phyloP scores from a whole-genome alignment of 768 basidiomycete genomes.

The Serendipita sp. region DNA sequence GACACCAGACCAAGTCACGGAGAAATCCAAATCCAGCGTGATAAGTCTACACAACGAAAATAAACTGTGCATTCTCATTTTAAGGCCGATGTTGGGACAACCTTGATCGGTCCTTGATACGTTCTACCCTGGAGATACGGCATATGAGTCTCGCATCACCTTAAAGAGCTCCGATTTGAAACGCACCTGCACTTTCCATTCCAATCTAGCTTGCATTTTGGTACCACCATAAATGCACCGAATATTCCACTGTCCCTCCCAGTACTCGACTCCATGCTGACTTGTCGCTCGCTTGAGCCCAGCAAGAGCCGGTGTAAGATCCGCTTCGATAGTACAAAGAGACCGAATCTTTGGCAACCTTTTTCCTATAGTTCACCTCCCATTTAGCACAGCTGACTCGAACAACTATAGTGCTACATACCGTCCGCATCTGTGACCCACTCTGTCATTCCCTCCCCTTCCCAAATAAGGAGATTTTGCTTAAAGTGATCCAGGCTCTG shows the following conservation, averaged over 20 bases:
- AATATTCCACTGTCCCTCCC: neutral
- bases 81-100: no score
- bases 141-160: no score
- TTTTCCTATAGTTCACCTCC: neutral
- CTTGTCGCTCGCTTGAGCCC: no score
- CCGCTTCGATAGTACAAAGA: neutral
- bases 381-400: neutral
- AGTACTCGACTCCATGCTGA: neutral
- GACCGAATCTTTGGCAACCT: neutral
- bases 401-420: neutral
- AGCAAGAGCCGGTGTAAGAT: neutral
- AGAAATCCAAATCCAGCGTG: no score
- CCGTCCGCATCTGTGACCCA: neutral
- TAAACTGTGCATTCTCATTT: no score
- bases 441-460: neutral
- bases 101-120: no score
- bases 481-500: neutral
- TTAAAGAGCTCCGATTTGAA: no score
- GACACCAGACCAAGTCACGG: no score
- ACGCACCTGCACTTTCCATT: neutral
- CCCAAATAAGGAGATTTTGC: neutral
- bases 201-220: neutral
- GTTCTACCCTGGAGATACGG: no score
- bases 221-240: neutral
- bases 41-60: no score